Evolutionary conservation across 2,329 filamentous ascomycete species (phyloP), one percentile per base, ranked within the genome.

Genomic region (Aspergillus unguis): DNA sequence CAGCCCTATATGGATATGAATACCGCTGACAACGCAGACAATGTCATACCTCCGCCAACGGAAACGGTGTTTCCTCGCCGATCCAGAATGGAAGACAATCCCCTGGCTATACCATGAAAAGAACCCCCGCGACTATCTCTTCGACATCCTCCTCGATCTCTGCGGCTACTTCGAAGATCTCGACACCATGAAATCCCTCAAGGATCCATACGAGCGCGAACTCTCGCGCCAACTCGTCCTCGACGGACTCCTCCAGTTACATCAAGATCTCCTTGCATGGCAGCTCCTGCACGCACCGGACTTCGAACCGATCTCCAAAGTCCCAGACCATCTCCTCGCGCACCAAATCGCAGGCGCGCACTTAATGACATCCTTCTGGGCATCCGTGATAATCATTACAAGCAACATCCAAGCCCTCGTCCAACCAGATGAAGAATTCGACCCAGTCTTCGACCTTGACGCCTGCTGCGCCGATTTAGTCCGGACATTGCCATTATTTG

Each of bases 91-190:
- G 44, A 49, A 38, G 27, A 46, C 42, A 27, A 46, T 53, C 28
- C 51, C 51, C 32, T 53, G 44, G 51, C 37, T 37, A 11, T 23
- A 49, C 25, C 41, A 33, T 26, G 31, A 44, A n/a, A 53, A 53
- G 41, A 45, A 41, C 7, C 41, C 45, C 10, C 41, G 51, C n/a
- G 46, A 53, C 41, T n/a, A 49, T n/a, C 17, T 53, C 2, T 7
- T 53, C 8, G 51, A 53, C 31, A 40, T 53, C 17, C 8, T 53
- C 2, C 38, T 49, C 4, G 51, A 53, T 10, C 41, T 53, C n/a
- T 27, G 44, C 5, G 26, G 38, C 4, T 7, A 41, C 9, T 53
- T 53, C 28, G 44, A 53, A 23, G 44, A 47, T 2, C 46, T 48
- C 3, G 50, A 53, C 23, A 9, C 31, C 2, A 52, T 52, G 50